Conservation (phyloP, 176 grass and related monocot genomes). For the Aegilops tauschii region DNA sequence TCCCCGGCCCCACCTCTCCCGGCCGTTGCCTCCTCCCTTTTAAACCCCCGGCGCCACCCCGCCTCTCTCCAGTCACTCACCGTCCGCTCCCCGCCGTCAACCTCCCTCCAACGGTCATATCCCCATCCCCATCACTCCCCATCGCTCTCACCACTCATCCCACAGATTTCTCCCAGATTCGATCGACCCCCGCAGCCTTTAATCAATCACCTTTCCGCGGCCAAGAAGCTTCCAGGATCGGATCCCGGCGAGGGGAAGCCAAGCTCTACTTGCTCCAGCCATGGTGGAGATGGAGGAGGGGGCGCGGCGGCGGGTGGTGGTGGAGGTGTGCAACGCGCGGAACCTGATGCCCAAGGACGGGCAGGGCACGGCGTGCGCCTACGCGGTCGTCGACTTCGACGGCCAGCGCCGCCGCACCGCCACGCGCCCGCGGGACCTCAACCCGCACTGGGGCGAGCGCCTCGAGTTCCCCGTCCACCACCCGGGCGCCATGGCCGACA, state of each 20-base stretch:
- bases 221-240: constrained; percentile 24
- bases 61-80: not conserved
- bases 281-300: constrained; percentile 64
- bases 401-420: constrained; percentile 93
- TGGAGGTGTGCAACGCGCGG: constrained; percentile 87
- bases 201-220: not conserved
- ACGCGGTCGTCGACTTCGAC: constrained; percentile 97
- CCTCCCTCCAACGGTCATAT: constrained; percentile 38
- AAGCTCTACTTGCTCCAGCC: not conserved
- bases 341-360: constrained; percentile 99
- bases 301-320: constrained; percentile 58
- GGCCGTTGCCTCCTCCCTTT: constrained; percentile 30
- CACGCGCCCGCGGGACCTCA: constrained; percentile 74
- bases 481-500: constrained; percentile 58
- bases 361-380: constrained; percentile 90
- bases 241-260: not conserved
- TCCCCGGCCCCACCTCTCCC: not conserved
- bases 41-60: constrained; percentile 31
- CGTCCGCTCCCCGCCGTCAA: not conserved
- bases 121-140: not conserved
- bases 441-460: constrained; percentile 84
- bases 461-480: constrained; percentile 91
- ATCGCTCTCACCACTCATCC: not conserved
- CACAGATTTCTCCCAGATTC: not conserved
- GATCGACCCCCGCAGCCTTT: not conserved